A percentile compares a stretch with the other conserved stretches of the same genome.
These are phyloP conservation scores for Suillus occidentalis DNA, from an alignment of 768 basidiomycete genomes.

Conservation along the genomic window DNA sequence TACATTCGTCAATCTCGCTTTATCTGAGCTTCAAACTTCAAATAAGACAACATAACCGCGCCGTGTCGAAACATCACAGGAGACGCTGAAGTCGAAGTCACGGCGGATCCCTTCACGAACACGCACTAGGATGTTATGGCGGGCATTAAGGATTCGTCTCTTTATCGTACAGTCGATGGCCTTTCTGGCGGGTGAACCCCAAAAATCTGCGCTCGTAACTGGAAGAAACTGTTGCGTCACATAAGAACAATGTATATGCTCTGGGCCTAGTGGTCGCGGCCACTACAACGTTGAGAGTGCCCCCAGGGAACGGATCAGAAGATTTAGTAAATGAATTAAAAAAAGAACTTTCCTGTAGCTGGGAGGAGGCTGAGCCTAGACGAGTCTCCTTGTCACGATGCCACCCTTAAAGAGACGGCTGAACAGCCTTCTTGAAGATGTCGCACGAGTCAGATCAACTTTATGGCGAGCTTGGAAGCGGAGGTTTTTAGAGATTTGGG, in stretches of 20 bases:
- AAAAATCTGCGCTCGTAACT: neutral
- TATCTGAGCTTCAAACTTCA: neutral
- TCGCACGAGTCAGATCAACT: neutral
- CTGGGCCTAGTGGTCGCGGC: neutral
- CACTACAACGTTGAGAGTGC: conserved; percentile 1
- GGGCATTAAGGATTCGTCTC: neutral
- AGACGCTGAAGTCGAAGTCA: neutral
- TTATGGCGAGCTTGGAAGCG: neutral
- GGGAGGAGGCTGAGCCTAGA: neutral
- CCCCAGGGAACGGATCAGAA: neutral
- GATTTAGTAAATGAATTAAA: neutral
- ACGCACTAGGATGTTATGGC: neutral
- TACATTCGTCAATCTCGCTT: neutral
- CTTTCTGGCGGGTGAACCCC: neutral
- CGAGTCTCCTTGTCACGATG: neutral
- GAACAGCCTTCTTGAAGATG: neutral
- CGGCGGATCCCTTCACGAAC: conserved; percentile 1
- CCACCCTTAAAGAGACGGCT: neutral
- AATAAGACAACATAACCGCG: neutral
- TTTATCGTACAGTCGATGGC: neutral
- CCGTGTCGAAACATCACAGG: neutral
- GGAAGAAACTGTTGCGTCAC: neutral
- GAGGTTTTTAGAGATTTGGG: neutral
- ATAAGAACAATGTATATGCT: neutral
- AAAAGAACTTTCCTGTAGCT: neutral